Evolutionary conservation across 1,284 basidiomycete species (phyloP), one percentile per base, ranked within the genome.

Genomic region (Phellinidium pouzarii): DNA sequence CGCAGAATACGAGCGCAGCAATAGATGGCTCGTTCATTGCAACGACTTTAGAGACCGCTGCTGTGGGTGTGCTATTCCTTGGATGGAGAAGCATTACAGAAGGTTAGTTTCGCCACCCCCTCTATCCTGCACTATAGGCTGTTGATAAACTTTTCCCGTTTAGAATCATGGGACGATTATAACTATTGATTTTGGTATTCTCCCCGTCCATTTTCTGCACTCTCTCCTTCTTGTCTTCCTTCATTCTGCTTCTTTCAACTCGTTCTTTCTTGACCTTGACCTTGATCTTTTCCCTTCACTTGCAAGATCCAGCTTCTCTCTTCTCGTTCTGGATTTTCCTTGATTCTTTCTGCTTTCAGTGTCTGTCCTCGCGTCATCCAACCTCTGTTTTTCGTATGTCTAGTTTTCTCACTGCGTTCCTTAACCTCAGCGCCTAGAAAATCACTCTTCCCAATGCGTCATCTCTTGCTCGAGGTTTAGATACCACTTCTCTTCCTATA

Each of bases 1-100:
- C 45, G 41, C 43, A 80, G 83, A 78, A 78, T 17, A 77, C 86
- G 12, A 71, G 75, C 51, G 66, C 70, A 36, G 86, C 82, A 62
- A 67, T 93, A 29, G 91, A 93, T 65, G 87, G 86, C 8, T 82
- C 86, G 1, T 92, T 94, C 65, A 66, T 94, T 9, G 84, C 87
- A 0, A 91, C 90, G 0, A 53, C 88, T 11, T 70, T 90, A 40
- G 87, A 90, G 64, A 87, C 87, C 0, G 80, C 77, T 0, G 68
- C 85, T 0, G 78, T 93, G 0, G 76, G 73, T n/a, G 71, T 79
- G 11, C 59, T 94, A 17, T 91, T 82, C 66, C 64, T 85, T 14
- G 90, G 80, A 22, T 94, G 91, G 91, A 77, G 74, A 65, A 83
- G 82, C 63, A 91, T 91, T 58, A 91, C 87, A 11, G 88, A 91